These are phyloP conservation scores for Paramecium primaurelia DNA, from an alignment of 73 alveolate species.

Conservation along the genomic window DNA sequence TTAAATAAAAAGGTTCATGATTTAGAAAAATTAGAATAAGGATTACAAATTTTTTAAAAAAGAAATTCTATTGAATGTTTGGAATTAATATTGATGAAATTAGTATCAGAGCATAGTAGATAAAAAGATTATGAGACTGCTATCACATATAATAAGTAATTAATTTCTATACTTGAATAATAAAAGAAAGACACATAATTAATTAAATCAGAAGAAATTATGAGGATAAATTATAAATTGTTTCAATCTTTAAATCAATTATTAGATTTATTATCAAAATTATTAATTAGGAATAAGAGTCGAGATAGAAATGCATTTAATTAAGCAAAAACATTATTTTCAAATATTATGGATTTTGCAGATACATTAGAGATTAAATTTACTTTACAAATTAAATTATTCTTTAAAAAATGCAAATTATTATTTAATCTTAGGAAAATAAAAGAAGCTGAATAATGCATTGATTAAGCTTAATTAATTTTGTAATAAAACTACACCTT, in stretches of 20 bases:
- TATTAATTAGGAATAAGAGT: slow-evolving; percentile 15
- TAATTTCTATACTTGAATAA: background rate
- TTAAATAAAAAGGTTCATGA: background rate
- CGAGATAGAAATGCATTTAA: slow-evolving; percentile 19
- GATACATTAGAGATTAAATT: slow-evolving; percentile 14
- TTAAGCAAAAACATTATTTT: slow-evolving; percentile 6
- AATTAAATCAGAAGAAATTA: background rate
- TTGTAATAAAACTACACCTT: background rate
- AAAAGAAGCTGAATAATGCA: slow-evolving; percentile 39
- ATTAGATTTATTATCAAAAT: slow-evolving; percentile 32
- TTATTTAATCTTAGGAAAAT: slow-evolving; percentile 27
- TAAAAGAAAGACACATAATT: background rate
- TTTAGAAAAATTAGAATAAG: background rate
- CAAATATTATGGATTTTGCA: slow-evolving; percentile 33
- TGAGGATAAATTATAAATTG: background rate
- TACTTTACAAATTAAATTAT: background rate
- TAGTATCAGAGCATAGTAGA: background rate
- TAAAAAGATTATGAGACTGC: slow-evolving; percentile 5
- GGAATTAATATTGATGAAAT: background rate
- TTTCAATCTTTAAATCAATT: background rate
- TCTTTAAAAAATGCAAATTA: slow-evolving; percentile 31
- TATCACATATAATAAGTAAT: background rate
- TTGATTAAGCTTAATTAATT: slow-evolving; percentile 28
- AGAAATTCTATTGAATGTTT: background rate
- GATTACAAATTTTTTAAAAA: background rate